A percentile compares a stretch with the other conserved stretches of the same genome.
Evolutionary conservation across 805 yeast genomes (phyloP).

Genomic region (Lachancea quebecensis): DNA sequence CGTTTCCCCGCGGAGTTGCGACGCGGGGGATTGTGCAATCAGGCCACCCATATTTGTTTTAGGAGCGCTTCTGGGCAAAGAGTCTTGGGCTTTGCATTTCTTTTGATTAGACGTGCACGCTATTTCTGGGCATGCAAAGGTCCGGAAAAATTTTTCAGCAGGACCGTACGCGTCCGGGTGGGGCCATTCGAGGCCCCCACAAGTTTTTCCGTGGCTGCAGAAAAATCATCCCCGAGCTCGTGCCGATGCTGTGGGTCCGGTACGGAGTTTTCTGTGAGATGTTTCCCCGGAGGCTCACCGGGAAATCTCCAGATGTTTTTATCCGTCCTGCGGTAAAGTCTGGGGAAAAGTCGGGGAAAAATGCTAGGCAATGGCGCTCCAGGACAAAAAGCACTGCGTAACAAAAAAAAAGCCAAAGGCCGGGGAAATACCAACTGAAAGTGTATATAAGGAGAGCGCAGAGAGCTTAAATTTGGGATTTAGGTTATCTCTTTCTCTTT

Average conservation of each 20-base stretch:
- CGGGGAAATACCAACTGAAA: not conserved
- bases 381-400: not conserved
- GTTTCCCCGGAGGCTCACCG: not conserved
- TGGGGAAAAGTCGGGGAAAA: not conserved
- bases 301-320: not conserved
- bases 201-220: not conserved
- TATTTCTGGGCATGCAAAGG: too few relatives aligned
- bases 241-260: not conserved
- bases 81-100: too few relatives aligned
- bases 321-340: not conserved
- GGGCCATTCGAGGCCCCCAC: not conserved
- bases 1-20: too few relatives aligned
- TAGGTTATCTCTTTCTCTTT: not conserved
- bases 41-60: too few relatives aligned
- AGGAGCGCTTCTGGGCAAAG: too few relatives aligned
- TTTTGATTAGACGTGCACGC: too few relatives aligned
- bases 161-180: too few relatives aligned
- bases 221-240: not conserved
- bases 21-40: too few relatives aligned
- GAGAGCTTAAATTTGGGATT: not conserved
- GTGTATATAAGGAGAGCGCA: constrained; percentile 2
- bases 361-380: not conserved
- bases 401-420: not conserved
- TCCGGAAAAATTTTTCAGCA: not conserved
- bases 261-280: not conserved